Conservation (phyloP, 306 rosid species). For the Cucumis sativus region DNA sequence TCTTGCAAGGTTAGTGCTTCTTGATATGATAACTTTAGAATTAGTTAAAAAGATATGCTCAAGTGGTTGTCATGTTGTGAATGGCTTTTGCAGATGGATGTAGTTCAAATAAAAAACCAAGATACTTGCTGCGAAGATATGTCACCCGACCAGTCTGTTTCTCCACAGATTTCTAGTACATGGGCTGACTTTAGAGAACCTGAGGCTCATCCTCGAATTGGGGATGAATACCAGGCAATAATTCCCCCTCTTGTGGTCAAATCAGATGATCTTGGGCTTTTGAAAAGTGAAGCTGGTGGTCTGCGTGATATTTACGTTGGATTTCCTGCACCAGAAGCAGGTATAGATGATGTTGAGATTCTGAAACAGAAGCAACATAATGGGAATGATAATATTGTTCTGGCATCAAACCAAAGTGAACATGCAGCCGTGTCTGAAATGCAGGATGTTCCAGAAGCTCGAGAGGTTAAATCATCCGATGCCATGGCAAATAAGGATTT, state of each 20-base stretch:
- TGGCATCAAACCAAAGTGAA: constrained; percentile 12
- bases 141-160: constrained; percentile 32
- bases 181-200: constrained; percentile 49
- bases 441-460: constrained; percentile 10
- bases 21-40: not conserved
- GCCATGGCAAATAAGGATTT: constrained; percentile 13
- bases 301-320: constrained; percentile 34
- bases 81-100: constrained; percentile 37
- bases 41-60: not conserved
- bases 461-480: constrained; percentile 16
- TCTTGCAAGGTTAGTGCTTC: not conserved
- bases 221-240: constrained; percentile 58
- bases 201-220: constrained; percentile 58
- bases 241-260: constrained; percentile 35
- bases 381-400: not conserved
- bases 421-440: constrained; percentile 15
- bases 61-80: not conserved
- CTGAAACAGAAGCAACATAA: constrained; percentile 10
- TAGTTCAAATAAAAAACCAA: constrained; percentile 21
- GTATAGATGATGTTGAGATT: constrained; percentile 31
- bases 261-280: constrained; percentile 23
- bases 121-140: constrained; percentile 27
- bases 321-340: constrained; percentile 40
- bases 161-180: constrained; percentile 29
- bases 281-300: constrained; percentile 14